These are phyloP conservation scores for Triticum dicoccoides DNA, from an alignment of 176 grass and related monocot species.

Conservation along the genomic window DNA sequence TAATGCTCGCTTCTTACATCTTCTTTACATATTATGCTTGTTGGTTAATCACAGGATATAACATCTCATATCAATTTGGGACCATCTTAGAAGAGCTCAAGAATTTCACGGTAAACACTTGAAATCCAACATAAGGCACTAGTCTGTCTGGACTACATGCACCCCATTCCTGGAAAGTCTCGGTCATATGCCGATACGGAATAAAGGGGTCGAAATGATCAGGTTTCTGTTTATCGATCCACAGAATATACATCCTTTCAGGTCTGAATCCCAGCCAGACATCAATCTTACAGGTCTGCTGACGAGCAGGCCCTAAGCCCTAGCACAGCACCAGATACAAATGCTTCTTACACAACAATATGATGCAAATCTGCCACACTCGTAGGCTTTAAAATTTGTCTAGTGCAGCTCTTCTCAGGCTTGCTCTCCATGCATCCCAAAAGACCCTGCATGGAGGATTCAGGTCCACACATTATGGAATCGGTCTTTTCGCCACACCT, in stretches of 20 bases:
- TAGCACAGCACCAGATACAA: neutral
- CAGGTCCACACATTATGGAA: conserved; percentile 1
- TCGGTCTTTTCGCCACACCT: neutral
- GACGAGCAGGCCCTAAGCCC: neutral
- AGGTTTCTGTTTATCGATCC: conserved; percentile 1
- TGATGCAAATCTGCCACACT: neutral
- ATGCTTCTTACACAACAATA: conserved; percentile 27
- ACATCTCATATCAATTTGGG: too few relatives aligned
- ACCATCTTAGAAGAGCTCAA: neutral
- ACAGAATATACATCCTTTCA: neutral
- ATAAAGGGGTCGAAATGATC: neutral
- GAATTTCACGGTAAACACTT: neutral
- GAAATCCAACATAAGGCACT: neutral
- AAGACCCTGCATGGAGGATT: conserved; percentile 8
- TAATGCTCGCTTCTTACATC: too few relatives aligned
- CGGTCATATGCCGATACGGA: neutral
- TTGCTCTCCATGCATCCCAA: conserved; percentile 25
- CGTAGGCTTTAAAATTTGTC: conserved; percentile 5
- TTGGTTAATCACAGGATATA: too few relatives aligned
- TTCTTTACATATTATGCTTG: too few relatives aligned
- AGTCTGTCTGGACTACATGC: neutral
- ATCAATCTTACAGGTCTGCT: conserved; percentile 21
- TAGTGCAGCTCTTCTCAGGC: conserved; percentile 16
- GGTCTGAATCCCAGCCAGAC: conserved; percentile 6
- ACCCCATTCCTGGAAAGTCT: neutral